These are phyloP conservation scores for Solanum microdontum DNA, from an alignment of 257 asterid species.

Conservation along the genomic window DNA sequence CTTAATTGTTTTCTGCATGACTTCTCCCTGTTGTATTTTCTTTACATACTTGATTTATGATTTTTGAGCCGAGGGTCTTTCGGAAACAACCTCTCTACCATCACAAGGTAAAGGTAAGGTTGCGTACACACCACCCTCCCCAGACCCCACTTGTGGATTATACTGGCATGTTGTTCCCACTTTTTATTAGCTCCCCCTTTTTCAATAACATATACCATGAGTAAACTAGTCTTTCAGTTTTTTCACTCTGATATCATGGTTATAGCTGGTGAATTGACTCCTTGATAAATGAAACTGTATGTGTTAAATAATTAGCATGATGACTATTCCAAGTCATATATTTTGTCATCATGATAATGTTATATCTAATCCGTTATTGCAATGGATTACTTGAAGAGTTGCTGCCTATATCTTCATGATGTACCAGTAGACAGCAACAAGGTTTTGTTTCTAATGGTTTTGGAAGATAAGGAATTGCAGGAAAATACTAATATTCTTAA, in stretches of 20 bases:
- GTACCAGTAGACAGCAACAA: not conserved
- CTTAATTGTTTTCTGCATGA: not conserved
- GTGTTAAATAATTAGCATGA: not conserved
- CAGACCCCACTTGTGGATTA: not conserved
- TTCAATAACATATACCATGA: not conserved
- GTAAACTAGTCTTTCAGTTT: not conserved
- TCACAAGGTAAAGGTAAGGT: not conserved
- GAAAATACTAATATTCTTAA: not conserved
- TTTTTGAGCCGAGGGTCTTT: not conserved
- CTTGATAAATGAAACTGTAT: not conserved
- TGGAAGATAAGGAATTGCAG: not conserved
- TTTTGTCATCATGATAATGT: not conserved
- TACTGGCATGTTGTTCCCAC: not conserved
- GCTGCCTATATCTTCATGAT: not conserved
- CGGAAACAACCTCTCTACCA: not conserved
- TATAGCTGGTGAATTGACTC: not conserved
- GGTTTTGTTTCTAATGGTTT: not conserved
- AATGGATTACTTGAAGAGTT: not conserved
- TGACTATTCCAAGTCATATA: not conserved
- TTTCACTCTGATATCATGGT: not conserved
- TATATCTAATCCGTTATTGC: not conserved
- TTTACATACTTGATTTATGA: not conserved
- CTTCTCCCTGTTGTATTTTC: not conserved
- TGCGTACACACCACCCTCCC: not conserved
- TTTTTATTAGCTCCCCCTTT: not conserved